Evolutionary conservation across 2,329 filamentous ascomycete genomes (phyloP).

Genomic region (Alternaria triticimaculans): DNA sequence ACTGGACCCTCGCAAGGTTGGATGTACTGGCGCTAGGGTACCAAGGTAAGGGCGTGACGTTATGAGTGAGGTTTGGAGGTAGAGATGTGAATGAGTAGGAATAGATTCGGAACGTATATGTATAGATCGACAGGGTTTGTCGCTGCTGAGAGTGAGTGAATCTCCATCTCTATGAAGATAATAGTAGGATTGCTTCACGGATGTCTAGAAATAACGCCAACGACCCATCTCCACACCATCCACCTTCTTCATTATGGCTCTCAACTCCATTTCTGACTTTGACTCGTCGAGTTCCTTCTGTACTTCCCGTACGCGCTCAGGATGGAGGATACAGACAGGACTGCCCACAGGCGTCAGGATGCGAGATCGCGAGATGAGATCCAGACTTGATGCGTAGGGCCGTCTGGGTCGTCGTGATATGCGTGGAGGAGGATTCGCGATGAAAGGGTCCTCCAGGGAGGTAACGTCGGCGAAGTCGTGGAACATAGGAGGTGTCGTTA

Average conservation of each 20-base stretch:
- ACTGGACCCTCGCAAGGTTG: background rate
- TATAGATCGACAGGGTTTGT: too few species aligned
- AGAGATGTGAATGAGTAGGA: background rate
- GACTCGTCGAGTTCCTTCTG: background rate
- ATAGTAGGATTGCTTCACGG: too few species aligned
- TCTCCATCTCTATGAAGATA: background rate
- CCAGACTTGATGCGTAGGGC: conserved; percentile 2
- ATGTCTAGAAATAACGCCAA: background rate
- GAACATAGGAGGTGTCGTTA: background rate
- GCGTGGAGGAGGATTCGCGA: background rate
- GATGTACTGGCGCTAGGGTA: background rate
- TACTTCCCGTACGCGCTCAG: background rate
- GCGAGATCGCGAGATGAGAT: conserved; percentile 1
- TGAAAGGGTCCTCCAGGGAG: background rate
- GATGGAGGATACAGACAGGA: background rate
- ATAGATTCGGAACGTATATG: too few species aligned
- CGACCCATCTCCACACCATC: background rate
- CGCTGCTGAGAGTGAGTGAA: background rate
- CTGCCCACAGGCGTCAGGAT: background rate
- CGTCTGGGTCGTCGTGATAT: background rate
- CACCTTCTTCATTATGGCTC: background rate
- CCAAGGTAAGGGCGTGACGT: background rate
- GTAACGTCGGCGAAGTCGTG: background rate
- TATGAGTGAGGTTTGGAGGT: background rate
- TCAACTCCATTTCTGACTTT: background rate